Evolutionary conservation across 352 stramenopile genomes (phyloP), one percentile per base, ranked within the genome.

Genomic region (Phytopythium chamaehyphon): DNA sequence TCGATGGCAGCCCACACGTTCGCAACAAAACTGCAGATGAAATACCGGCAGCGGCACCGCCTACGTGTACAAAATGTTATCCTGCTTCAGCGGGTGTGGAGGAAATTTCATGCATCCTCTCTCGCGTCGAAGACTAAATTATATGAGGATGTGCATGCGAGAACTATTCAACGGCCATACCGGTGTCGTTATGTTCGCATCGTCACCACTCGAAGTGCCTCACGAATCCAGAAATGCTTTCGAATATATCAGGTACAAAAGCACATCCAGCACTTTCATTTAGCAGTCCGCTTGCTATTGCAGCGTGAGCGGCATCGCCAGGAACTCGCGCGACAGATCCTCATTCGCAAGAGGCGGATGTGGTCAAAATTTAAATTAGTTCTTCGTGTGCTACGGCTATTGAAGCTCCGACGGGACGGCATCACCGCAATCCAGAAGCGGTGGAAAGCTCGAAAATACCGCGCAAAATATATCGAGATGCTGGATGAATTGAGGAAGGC

Each of bases 211-310:
- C 58, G 43, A 6, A 61, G 70, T 11, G 72, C 64, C 1, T 38
- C 42, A 10, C 68, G 62, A 7, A 76, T 82, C 26, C 69, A 82
- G 37, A 55, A 39, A 14, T 83, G 58, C 26, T 78, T 86, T 23
- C 70, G 72, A 0, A 39, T 74, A 15, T 78, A 71, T 33, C 39
- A 61, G 21, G 55, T 42, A 38, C 70, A 83, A 36, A 80, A 72
- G 33, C 54, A 69, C 15, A 42, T 78, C 15, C 44, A 73, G 4
- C 59, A 51, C 24, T 69, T 81, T 36, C 66, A 59, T 2, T 61
- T 61, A 21, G 37, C 69, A 12, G 72, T 62, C 28, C 62, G 64
- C 9, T 40, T 77, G 40, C 43, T 82, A 16, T 15, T 69, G 21
- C 56, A 40, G 1, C 55, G 55, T 6, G 54, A 64, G 43, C 59